These are phyloP conservation scores for Microsporum ferrugineum DNA, from an alignment of 2,329 filamentous ascomycete genomes.

Conservation along the genomic window DNA sequence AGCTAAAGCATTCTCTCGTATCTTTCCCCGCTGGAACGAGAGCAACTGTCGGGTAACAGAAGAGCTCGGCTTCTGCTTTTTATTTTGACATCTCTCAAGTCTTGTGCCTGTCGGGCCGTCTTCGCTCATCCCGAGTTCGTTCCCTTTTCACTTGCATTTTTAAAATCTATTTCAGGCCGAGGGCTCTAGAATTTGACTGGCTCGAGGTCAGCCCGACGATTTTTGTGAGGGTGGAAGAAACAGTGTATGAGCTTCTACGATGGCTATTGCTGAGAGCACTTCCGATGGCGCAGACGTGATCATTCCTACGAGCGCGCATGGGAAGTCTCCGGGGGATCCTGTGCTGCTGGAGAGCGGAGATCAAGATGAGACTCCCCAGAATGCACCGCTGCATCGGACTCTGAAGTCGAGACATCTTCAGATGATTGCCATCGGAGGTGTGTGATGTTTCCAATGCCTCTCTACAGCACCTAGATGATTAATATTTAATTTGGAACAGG, in stretches of 20 bases:
- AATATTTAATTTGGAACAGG: constrained; percentile 26
- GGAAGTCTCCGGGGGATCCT: not conserved
- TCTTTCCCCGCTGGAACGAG: not conserved
- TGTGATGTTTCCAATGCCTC: constrained; percentile 51
- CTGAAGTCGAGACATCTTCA: constrained; percentile 50
- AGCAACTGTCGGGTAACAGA: not conserved
- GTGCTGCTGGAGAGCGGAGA: not conserved
- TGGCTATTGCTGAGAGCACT: not conserved
- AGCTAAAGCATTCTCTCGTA: not conserved
- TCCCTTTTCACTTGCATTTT: not conserved
- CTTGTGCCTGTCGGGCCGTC: not conserved
- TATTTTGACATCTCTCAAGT: not conserved
- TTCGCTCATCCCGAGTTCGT: not conserved
- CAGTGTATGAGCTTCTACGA: not conserved
- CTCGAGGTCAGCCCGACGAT: not conserved
- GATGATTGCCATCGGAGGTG: constrained; percentile 50
- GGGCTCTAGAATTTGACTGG: not conserved
- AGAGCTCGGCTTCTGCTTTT: not conserved
- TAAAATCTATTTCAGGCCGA: not conserved
- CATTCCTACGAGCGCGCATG: not conserved
- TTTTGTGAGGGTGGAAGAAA: not conserved
- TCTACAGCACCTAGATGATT: constrained; percentile 3
- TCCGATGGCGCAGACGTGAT: not conserved
- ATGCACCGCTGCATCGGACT: constrained; percentile 32
- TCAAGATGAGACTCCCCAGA: constrained; percentile 10